Conservation (phyloP, 75 land plant species). For the Ceratopteris richardii region DNA sequence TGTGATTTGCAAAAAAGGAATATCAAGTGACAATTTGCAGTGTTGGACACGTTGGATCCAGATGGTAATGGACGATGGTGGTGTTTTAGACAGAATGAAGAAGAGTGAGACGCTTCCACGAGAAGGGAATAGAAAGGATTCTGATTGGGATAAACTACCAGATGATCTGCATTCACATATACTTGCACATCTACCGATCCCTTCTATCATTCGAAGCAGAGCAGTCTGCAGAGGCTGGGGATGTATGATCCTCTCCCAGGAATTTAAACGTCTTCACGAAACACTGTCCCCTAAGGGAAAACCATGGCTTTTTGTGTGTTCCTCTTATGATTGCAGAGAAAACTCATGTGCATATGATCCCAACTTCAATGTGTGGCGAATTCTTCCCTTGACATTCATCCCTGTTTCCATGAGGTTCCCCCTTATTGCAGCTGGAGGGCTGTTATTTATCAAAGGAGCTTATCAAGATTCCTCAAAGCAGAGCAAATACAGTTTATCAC, state of each 20-base stretch:
- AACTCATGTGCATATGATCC: slow-evolving; percentile 42
- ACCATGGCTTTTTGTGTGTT: slow-evolving; percentile 46
- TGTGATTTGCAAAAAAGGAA: too few species aligned
- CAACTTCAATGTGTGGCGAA: slow-evolving; percentile 29
- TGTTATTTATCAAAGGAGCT: slow-evolving; percentile 23
- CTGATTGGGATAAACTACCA: slow-evolving; percentile 52
- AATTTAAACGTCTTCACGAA: slow-evolving; percentile 1
- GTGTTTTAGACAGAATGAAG: too few species aligned
- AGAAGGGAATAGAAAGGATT: slow-evolving; percentile 1
- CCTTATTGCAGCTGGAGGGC: slow-evolving; percentile 33
- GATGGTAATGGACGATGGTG: too few species aligned
- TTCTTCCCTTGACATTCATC: slow-evolving; percentile 34
- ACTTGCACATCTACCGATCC: slow-evolving; percentile 44
- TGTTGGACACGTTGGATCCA: too few species aligned
- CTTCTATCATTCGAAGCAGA: slow-evolving; percentile 34
- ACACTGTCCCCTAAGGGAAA: slow-evolving; percentile 13
- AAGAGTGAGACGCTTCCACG: too few species aligned
- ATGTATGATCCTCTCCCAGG: slow-evolving; percentile 16
- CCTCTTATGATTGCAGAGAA: slow-evolving; percentile 25
- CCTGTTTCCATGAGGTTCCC: slow-evolving; percentile 32
- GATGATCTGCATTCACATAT: slow-evolving; percentile 45
- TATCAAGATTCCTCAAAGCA: too few species aligned
- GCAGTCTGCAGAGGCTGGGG: slow-evolving; percentile 43
- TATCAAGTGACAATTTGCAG: too few species aligned
- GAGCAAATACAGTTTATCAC: slow-evolving; percentile 6